Percentiles rank a stretch among this genome's conserved stretches.
Conservation (phyloP, 441 rosid genomes). For the Dalechampia spathulata region DNA sequence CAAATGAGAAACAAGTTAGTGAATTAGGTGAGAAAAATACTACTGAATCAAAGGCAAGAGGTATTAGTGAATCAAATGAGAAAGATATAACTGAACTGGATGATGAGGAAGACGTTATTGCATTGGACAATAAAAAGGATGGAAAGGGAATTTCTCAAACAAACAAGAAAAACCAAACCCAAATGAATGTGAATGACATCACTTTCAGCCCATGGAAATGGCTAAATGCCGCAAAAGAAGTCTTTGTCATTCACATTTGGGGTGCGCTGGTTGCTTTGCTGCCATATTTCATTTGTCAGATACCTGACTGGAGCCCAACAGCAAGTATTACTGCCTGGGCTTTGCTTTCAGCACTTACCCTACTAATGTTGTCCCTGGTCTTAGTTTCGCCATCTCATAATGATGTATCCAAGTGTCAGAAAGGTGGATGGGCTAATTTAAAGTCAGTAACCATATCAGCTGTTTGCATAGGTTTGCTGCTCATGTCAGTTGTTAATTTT, state of each 20-base stretch:
- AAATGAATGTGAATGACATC: background rate
- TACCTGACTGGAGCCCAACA: slow-evolving; percentile 48
- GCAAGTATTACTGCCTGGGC: slow-evolving; percentile 49
- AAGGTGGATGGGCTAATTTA: slow-evolving; percentile 50
- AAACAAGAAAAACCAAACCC: background rate
- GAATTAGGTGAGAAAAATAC: background rate
- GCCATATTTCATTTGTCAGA: slow-evolving; percentile 56
- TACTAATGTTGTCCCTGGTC: slow-evolving; percentile 32
- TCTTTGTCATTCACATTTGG: slow-evolving; percentile 58
- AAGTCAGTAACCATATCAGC: slow-evolving; percentile 77
- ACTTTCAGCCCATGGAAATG: slow-evolving; percentile 59
- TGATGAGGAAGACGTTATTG: background rate
- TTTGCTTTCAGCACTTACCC: slow-evolving; percentile 41
- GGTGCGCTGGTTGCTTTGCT: slow-evolving; percentile 54
- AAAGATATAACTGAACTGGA: background rate
- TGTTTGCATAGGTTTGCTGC: slow-evolving; percentile 66
- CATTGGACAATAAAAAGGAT: background rate
- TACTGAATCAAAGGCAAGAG: slow-evolving; percentile 14
- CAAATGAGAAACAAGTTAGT: background rate
- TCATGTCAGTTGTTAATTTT: slow-evolving; percentile 89
- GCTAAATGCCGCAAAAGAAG: slow-evolving; percentile 61
- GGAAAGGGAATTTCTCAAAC: no score
- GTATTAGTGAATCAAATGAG: slow-evolving; percentile 14
- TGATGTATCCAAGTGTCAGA: slow-evolving; percentile 20
- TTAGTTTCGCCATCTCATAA: slow-evolving; percentile 37